Evolutionary conservation across 345 rosid genomes (phyloP), one percentile per base, ranked within the genome.

Genomic region (Rubroshorea leprosula): DNA sequence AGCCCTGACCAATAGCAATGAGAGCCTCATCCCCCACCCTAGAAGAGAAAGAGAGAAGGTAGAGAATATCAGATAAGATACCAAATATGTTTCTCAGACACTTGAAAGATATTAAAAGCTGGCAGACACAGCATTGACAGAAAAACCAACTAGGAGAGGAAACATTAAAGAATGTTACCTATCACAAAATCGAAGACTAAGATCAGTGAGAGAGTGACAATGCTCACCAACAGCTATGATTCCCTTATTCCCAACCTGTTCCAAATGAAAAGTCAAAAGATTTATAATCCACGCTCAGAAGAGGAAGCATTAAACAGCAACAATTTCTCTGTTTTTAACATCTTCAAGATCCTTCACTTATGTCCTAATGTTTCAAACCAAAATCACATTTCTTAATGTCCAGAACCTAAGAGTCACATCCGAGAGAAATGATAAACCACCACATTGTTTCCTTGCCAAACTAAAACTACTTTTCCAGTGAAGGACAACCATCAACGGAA

Each of bases 21-120:
- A 91, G 86, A 54, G 85, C 95, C 59, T 78, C 83, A 63, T 91
- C 85, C 51, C 95, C 88, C 55, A 91, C 95, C 84, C 96, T 91
- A 57, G 17, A 16, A 49, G 46, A 45, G 17, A 52, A 55, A 19
- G 5, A 7, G 15, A 35, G 17, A 8, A 54, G 52, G 19, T 15
- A 52, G 55, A 26, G 15, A 23, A 17, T 23, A 8, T 17, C n/a
- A 47, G 65, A 23, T 35, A 38, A 23, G 49, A 16, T 22, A 12
- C 49, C 48, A 46, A 23, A 39, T 10, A 31, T 12, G 44, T 46
- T 48, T 57, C 62, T n/a, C 18, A 12, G 26, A 63, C 31, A 51
- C 19, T n/a, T n/a, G n/a, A 6, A 50, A 24, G 29, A 18, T 11
- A 20, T 41, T 15, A 21, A 16, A 8, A 55, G 50, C 24, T 45